These are phyloP conservation scores for Suhomyces taliae DNA, from an alignment of 1,139 yeast species.

Conservation along the genomic window DNA sequence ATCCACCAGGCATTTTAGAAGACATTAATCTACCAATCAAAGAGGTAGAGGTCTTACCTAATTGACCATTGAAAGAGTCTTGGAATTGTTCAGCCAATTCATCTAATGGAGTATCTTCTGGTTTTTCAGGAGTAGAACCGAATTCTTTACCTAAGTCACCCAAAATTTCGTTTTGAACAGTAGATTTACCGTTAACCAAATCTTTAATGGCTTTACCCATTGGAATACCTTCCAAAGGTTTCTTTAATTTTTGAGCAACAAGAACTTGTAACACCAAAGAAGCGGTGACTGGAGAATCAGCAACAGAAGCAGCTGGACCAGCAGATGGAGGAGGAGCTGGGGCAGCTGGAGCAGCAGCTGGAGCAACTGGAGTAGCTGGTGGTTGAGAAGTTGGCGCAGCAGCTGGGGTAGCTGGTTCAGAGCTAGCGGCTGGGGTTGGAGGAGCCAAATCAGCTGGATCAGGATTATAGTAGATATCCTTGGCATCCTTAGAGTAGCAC, in stretches of 20 bases:
- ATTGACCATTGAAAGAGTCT: slow-evolving; percentile 79
- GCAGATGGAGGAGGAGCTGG: slow-evolving; percentile 53
- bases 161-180: slow-evolving; percentile 95
- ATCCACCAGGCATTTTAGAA: slow-evolving; percentile 99
- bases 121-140: slow-evolving; percentile 97
- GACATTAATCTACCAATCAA: slow-evolving; percentile 89
- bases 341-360: slow-evolving; percentile 46
- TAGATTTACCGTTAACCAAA: slow-evolving; percentile 96
- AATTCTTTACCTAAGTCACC: slow-evolving; percentile 99
- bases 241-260: slow-evolving; percentile 94
- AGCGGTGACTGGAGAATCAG: slow-evolving; percentile 91
- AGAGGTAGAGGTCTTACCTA: slow-evolving; percentile 92
- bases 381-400: slow-evolving; percentile 13
- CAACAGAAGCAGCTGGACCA: slow-evolving; percentile 70
- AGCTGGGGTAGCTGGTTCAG: slow-evolving; percentile 24
- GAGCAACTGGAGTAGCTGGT: slow-evolving; percentile 39
- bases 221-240: slow-evolving; percentile 81
- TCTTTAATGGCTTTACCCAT: slow-evolving; percentile 93
- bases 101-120: slow-evolving; percentile 94
- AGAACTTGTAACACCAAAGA: slow-evolving; percentile 78
- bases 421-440: slow-evolving; percentile 33
- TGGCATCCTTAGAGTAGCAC: slow-evolving; percentile 93
- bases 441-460: slow-evolving; percentile 69
- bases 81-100: slow-evolving; percentile 96
- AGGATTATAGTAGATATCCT: slow-evolving; percentile 93